Conservation (phyloP, 2,329 filamentous ascomycete genomes). For the Aspergillus texensis region DNA sequence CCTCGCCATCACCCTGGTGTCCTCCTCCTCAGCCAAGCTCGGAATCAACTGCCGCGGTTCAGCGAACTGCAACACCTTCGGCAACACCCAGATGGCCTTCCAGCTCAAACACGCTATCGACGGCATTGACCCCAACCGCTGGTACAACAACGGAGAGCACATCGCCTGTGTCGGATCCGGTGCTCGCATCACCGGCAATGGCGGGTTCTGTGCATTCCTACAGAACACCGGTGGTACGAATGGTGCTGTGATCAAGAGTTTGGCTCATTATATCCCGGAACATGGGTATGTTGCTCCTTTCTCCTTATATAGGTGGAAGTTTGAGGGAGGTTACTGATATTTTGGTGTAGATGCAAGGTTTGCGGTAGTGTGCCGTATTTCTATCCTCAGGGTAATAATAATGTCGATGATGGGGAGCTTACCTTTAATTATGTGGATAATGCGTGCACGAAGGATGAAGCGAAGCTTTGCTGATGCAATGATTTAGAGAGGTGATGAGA, state of each 20-base stretch:
- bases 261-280: neutral
- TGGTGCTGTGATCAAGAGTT: neutral
- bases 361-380: neutral
- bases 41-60: conserved; percentile 1
- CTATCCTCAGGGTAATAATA: neutral
- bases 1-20: neutral
- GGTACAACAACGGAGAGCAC: neutral
- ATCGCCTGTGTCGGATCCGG: neutral
- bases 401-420: neutral
- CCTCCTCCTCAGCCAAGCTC: neutral
- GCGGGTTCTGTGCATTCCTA: neutral
- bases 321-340: neutral
- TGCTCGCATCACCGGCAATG: neutral
- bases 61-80: neutral
- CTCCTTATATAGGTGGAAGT: too few relatives aligned
- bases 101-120: neutral
- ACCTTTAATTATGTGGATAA: conserved; percentile 1
- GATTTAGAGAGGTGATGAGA: neutral
- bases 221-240: neutral
- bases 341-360: neutral
- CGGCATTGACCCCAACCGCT: neutral
- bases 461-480: neutral
- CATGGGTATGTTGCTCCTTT: neutral
- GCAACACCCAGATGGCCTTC: neutral
- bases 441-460: neutral